Evolutionary conservation across 768 basidiomycete species (phyloP).

Genomic region (Antrodiella citrinella): DNA sequence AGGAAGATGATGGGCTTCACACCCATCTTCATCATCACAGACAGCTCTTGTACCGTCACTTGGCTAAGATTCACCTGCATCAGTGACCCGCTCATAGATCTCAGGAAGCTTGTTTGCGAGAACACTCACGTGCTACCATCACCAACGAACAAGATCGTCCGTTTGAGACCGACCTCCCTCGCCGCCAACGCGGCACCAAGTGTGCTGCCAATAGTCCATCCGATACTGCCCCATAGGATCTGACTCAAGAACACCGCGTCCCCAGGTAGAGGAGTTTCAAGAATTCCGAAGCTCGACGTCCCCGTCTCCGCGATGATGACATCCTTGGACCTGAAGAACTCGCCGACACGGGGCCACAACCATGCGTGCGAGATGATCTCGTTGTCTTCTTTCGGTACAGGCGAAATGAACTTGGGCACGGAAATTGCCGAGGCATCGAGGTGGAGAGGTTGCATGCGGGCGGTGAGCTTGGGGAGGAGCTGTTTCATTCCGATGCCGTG

Average conservation of each 20-base stretch:
- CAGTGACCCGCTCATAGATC: neutral
- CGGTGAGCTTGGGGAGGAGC: slow-evolving; percentile 64
- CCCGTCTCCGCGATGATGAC: slow-evolving; percentile 88
- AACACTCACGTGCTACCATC: slow-evolving; percentile 66
- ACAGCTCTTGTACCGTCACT: slow-evolving; percentile 74
- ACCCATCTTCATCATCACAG: slow-evolving; percentile 69
- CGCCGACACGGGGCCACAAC: slow-evolving; percentile 75
- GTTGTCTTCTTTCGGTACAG: slow-evolving; percentile 42
- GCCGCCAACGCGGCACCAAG: slow-evolving; percentile 81
- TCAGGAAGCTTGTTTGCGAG: slow-evolving; percentile 4
- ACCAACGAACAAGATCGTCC: slow-evolving; percentile 80
- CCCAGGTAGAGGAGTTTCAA: slow-evolving; percentile 75
- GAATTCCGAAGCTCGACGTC: slow-evolving; percentile 78
- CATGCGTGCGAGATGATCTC: slow-evolving; percentile 64
- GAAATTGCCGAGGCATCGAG: slow-evolving; percentile 31
- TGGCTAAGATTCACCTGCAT: slow-evolving; percentile 36
- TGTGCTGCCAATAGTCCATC: slow-evolving; percentile 75
- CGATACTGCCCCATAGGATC: slow-evolving; percentile 89
- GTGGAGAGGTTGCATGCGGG: slow-evolving; percentile 38
- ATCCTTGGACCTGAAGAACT: slow-evolving; percentile 66
- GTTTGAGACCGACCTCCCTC: slow-evolving; percentile 45
- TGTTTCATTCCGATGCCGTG: slow-evolving; percentile 68
- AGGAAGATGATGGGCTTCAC: slow-evolving; percentile 81
- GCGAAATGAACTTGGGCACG: slow-evolving; percentile 35
- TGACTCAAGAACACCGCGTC: slow-evolving; percentile 60